Base-by-base conservation (phyloP, 2,329 filamentous ascomycete genomes). In the Fusarium brevicatenulatum region DNA sequence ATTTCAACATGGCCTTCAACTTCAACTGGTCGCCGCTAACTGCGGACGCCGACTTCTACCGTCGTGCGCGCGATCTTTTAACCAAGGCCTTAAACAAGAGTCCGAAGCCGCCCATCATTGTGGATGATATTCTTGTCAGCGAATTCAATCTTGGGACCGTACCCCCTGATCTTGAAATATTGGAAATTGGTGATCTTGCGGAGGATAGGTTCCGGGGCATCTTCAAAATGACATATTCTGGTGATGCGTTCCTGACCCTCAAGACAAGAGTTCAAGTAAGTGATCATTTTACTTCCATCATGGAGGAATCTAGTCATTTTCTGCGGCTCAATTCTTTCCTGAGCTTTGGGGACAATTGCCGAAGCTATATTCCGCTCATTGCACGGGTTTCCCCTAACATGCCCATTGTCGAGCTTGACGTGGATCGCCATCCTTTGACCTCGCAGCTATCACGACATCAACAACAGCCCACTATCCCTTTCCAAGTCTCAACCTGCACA, bases 21-120 rank as follows among this genome's bases (percentile, higher is more conserved):
- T 99, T 99, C 93, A 98, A 98, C 94, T 99, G 96, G 96, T 97
- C 95, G 89, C 96, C 96, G 81, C 89, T 99, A 75, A 96, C 97
- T 85, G 95, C 95, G 80, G 96, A 98, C 86, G 95, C 94, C 79
- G 90, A 91, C 77, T 96, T 96, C 83, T 95, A 95, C 84, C 90
- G 93, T 81, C 92, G 95, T 77, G 95, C 96, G 57, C 93, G 95
- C 82, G 95, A 98, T 82, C 93, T 98, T 82, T 89, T 99, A 78
- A 99, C 96, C 32, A 92, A 93, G 65, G 96, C 96, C 40, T 88
- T 99, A 79, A 99, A 99, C 88, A 98, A 98, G 85, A 96, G 94
- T 61, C 95, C 95, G 43, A 98, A 98, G 80, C 96, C 96, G 64
- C 96, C 96, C 68, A 98, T 98, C 80, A 99, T 99, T 81, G 96